Evolutionary conservation across 2,329 filamentous ascomycete genomes (phyloP).

Genomic region (Aspergillus floridensis): DNA sequence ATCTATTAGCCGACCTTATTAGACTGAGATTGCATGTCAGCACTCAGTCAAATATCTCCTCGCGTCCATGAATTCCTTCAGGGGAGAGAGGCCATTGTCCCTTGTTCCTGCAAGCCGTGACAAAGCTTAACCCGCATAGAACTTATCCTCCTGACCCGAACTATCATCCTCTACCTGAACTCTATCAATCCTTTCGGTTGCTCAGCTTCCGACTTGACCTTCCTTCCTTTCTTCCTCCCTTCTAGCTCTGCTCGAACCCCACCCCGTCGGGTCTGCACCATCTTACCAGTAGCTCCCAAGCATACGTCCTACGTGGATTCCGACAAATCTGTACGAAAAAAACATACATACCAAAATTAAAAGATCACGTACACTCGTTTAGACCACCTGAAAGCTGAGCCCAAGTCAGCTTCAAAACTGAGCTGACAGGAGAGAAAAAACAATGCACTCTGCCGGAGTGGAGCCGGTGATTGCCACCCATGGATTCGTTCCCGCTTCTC

Average conservation of each 20-base stretch:
- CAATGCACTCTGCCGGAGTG: too few relatives aligned
- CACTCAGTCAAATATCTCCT: neutral
- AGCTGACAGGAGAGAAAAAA: too few relatives aligned
- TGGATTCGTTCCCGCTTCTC: neutral
- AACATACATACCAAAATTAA: too few relatives aligned
- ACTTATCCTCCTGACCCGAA: neutral
- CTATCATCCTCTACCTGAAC: neutral
- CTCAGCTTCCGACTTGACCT: neutral
- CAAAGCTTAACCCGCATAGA: neutral
- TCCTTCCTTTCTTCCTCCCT: neutral
- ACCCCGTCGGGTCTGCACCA: neutral
- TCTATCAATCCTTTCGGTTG: neutral
- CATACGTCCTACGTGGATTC: too few relatives aligned
- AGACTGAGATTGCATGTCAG: neutral
- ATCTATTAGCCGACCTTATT: neutral
- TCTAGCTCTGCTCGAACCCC: neutral
- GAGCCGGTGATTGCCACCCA: neutral
- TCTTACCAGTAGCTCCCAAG: too few relatives aligned
- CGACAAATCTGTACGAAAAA: too few relatives aligned
- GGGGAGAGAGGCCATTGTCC: neutral
- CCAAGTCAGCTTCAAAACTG: too few relatives aligned
- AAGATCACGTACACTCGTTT: too few relatives aligned
- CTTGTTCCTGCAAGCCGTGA: neutral
- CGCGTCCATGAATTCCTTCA: neutral
- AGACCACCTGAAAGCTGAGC: too few relatives aligned